Evolutionary conservation across 331 rosid species (phyloP).

Genomic region (Quercus tomentella): DNA sequence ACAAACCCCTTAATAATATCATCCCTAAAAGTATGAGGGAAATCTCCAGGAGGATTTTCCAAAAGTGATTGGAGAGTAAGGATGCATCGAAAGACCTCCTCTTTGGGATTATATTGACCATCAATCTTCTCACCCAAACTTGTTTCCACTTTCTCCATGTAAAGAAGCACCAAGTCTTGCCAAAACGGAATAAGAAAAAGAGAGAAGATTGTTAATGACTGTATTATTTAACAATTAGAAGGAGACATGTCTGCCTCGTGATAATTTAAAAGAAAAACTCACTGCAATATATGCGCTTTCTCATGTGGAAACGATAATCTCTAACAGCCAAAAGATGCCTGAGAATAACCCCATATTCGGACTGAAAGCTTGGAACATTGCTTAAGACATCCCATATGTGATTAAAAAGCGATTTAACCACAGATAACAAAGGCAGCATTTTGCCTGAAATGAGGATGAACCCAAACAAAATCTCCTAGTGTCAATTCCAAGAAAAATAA

Average conservation of each 20-base stretch:
- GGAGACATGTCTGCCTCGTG: not conserved
- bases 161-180: constrained; percentile 58
- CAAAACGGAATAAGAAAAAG: constrained; percentile 16
- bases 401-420: constrained; percentile 65
- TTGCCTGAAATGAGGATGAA: constrained; percentile 46
- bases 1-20: constrained; percentile 58
- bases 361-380: constrained; percentile 74
- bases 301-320: constrained; percentile 82
- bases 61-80: constrained; percentile 78
- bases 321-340: constrained; percentile 67
- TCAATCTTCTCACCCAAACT: constrained; percentile 55
- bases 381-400: constrained; percentile 80
- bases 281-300: constrained; percentile 75
- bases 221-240: constrained; percentile 15
- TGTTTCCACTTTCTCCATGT: constrained; percentile 62
- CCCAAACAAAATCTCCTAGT: not conserved
- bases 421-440: constrained; percentile 49
- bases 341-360: constrained; percentile 75
- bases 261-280: constrained; percentile 28
- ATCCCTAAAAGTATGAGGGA: constrained; percentile 58
- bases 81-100: constrained; percentile 82
- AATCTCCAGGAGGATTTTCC: constrained; percentile 89
- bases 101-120: constrained; percentile 55
- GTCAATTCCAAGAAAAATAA: not conserved
- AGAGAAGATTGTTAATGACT: constrained; percentile 13